Evolutionary conservation across 768 basidiomycete genomes (phyloP), one percentile per base, ranked within the genome.

Genomic region (Boletus tomentosulus): DNA sequence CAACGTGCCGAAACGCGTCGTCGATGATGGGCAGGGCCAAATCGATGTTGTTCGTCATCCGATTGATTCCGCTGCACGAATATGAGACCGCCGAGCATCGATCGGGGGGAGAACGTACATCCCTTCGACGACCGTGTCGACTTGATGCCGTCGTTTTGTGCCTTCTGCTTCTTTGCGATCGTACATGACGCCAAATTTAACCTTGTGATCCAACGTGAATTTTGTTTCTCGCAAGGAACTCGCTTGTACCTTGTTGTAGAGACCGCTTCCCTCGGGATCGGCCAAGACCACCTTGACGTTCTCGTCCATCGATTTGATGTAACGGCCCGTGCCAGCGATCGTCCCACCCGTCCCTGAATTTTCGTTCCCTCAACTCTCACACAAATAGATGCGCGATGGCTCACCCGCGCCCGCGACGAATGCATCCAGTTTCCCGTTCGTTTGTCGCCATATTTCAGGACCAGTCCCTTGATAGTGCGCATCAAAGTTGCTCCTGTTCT

Each of bases 61-160:
- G 78, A 71, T 98, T 98, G 73, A 98, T 90, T 15, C 94, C 95
- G 43, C 94, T 96, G 53, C 7, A 33, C 25, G 24, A 25, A 16
- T n/a, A 11, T 22, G 11, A 24, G 37, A 10, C 16, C n/a, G 16
- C 25, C 25, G 19, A 37, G 34, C 37, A 16, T 15, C 37, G 16
- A 68, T 72, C 4, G 22, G 8, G 30, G 1, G n/a, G 2, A 30
- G 22, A 30, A 69, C 75, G 51, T 24, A 89, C 87, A 93, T 92
- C 54, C 91, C 90, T 72, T 92, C 91, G n/a, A 97, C 92, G 16
- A 97, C 84, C 1, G 94, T 96, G 64, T 98, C 96, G 13, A 98
- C 92, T 69, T 96, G 94, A 66, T 96, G 91, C 54, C 96, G 76
- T 62, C 97, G 73, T 64, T 91, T 93, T 9, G 86, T 96, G 6